phyloP scores from a whole-genome alignment of 768 basidiomycete genomes.

The Clitopilus passeckerianus region DNA sequence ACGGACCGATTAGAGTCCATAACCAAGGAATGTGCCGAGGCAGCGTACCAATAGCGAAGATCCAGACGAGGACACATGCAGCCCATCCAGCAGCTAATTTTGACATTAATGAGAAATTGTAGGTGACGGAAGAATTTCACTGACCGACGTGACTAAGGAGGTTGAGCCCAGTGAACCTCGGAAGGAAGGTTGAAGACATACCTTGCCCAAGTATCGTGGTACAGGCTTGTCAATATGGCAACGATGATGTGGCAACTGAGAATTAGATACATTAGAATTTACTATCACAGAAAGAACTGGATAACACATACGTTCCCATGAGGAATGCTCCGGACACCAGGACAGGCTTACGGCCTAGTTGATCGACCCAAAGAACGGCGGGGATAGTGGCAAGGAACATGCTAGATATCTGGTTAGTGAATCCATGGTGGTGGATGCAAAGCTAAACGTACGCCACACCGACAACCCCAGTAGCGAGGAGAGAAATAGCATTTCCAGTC shows the following conservation, averaged over 20 bases:
- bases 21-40: neutral
- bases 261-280: neutral
- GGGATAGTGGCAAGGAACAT: conserved; percentile 79
- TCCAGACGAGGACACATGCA: conserved; percentile 67
- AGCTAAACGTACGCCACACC: conserved; percentile 58
- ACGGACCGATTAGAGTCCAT: neutral
- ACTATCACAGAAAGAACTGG: conserved; percentile 4
- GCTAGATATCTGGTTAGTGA: conserved; percentile 21
- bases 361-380: conserved; percentile 78
- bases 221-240: conserved; percentile 59
- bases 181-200: too few species aligned
- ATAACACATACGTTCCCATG: conserved; percentile 53
- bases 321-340: conserved; percentile 68
- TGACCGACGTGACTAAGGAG: neutral
- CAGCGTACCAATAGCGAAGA: conserved; percentile 57
- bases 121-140: too few species aligned
- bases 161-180: too few species aligned
- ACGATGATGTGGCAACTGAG: conserved; percentile 64
- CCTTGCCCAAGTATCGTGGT: conserved; percentile 45
- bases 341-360: conserved; percentile 70
- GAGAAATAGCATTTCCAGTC: conserved; percentile 51
- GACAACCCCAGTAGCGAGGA: conserved; percentile 62
- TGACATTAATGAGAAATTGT: neutral
- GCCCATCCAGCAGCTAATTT: conserved; percentile 62
- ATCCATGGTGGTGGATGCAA: neutral